A percentile compares a stretch with the other conserved stretches of the same genome.
Conservation (phyloP, 2,329 filamentous ascomycete genomes). For the Tolypocladium nubicola region DNA sequence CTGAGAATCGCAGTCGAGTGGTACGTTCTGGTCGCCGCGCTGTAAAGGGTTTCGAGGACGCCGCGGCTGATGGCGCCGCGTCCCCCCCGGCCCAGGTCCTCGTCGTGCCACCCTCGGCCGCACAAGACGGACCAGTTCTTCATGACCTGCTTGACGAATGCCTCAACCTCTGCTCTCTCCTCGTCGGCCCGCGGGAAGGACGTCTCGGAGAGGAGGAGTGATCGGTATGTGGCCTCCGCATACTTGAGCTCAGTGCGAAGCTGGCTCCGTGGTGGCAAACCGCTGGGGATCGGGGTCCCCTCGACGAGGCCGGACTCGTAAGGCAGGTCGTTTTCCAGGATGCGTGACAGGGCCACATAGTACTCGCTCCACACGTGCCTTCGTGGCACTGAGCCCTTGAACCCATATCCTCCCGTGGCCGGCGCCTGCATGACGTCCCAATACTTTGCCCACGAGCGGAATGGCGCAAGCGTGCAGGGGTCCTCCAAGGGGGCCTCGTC, state of each 20-base stretch:
- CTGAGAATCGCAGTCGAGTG: conserved; percentile 86
- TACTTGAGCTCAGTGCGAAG: conserved; percentile 68
- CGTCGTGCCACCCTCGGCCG: conserved; percentile 68
- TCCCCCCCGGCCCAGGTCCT: conserved; percentile 72
- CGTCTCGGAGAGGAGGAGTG: conserved; percentile 65
- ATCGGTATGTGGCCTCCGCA: conserved; percentile 72
- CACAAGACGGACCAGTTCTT: conserved; percentile 78
- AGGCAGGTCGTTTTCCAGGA: conserved; percentile 56
- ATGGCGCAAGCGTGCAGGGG: conserved; percentile 42
- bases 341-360: conserved; percentile 66
- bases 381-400: conserved; percentile 47
- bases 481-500: conserved; percentile 40
- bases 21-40: conserved; percentile 84
- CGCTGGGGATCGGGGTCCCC: conserved; percentile 23
- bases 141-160: conserved; percentile 69
- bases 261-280: conserved; percentile 47
- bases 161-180: conserved; percentile 67
- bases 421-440: conserved; percentile 45
- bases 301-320: conserved; percentile 41
- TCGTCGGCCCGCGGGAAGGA: conserved; percentile 78
- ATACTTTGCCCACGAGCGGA: conserved; percentile 60
- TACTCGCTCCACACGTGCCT: conserved; percentile 76
- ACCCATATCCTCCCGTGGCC: conserved; percentile 44
- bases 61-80: conserved; percentile 64
- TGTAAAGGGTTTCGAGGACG: conserved; percentile 81